These are phyloP conservation scores for Eucalyptus marginata DNA, from an alignment of 345 rosid genomes.

Conservation along the genomic window DNA sequence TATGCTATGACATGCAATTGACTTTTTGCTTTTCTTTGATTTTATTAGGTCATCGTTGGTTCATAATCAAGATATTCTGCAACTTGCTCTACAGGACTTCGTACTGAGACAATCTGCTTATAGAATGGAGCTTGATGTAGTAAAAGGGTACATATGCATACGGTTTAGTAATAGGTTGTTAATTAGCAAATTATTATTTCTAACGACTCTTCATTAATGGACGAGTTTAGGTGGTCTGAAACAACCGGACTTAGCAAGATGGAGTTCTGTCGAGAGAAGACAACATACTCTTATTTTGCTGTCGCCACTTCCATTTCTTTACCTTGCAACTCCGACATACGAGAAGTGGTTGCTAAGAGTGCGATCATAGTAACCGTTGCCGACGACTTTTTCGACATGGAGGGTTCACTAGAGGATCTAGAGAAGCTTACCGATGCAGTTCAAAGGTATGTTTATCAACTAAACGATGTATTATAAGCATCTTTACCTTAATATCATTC, in stretches of 20 bases:
- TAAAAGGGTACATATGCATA: conserved; percentile 15
- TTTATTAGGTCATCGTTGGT: conserved; percentile 20
- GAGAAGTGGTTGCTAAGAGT: conserved; percentile 28
- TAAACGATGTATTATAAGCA: neutral
- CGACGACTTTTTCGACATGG: conserved; percentile 51
- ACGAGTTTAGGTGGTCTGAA: conserved; percentile 33
- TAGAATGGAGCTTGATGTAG: conserved; percentile 30
- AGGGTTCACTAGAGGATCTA: conserved; percentile 41
- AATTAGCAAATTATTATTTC: neutral
- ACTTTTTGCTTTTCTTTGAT: neutral
- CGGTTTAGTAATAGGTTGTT: neutral
- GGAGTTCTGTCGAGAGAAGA: conserved; percentile 61
- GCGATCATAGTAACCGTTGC: conserved; percentile 42
- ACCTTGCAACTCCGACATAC: conserved; percentile 13
- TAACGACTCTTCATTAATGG: neutral
- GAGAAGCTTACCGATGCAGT: conserved; percentile 31
- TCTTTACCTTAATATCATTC: neutral
- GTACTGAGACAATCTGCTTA: conserved; percentile 30
- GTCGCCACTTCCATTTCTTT: conserved; percentile 11
- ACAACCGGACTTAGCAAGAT: conserved; percentile 30
- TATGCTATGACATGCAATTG: neutral
- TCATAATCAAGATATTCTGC: conserved; percentile 9
- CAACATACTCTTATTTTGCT: conserved; percentile 51
- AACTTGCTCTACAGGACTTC: conserved; percentile 28
- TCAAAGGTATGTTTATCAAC: conserved; percentile 16